Conservation (phyloP, 768 basidiomycete species). For the Mycena amicta region DNA sequence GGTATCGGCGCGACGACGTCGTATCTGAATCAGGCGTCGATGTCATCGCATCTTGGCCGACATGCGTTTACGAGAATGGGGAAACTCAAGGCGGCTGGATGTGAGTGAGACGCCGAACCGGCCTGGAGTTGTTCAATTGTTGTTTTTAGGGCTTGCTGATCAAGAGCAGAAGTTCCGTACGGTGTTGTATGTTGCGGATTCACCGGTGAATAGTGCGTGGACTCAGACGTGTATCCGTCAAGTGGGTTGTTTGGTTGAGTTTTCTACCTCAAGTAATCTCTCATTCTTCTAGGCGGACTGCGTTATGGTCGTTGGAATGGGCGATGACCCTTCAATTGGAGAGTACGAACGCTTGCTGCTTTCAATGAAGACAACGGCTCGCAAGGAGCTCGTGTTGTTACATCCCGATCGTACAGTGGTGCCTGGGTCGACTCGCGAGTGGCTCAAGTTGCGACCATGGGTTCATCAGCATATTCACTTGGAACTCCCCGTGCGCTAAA, state of each 20-base stretch:
- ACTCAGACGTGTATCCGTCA: conserved; percentile 98
- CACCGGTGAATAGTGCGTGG: conserved; percentile 94
- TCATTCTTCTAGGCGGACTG: conserved; percentile 70
- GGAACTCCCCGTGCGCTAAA: conserved; percentile 69
- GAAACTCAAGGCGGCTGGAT: conserved; percentile 83
- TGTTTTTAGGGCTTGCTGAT: conserved; percentile 74
- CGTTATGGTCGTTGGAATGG: conserved; percentile 92
- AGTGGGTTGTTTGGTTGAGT: conserved; percentile 39
- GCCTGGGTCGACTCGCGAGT: conserved; percentile 91
- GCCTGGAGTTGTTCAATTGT: neutral
- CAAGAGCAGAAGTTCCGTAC: conserved; percentile 92
- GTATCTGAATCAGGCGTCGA: conserved; percentile 91
- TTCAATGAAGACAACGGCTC: conserved; percentile 97
- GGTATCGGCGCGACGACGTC: conserved; percentile 92
- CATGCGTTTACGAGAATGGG: conserved; percentile 98
- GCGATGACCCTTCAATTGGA: conserved; percentile 86
- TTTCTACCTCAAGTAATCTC: neutral
- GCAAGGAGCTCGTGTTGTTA: conserved; percentile 93
- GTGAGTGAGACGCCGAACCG: neutral
- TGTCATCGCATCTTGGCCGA: conserved; percentile 87
- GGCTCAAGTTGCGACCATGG: conserved; percentile 98
- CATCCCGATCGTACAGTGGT: conserved; percentile 89
- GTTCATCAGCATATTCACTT: conserved; percentile 95
- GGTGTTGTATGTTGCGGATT: conserved; percentile 95
- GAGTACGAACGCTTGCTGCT: conserved; percentile 93